These are phyloP conservation scores for Myochromella boudieri DNA, from an alignment of 768 basidiomycete genomes.

Conservation along the genomic window DNA sequence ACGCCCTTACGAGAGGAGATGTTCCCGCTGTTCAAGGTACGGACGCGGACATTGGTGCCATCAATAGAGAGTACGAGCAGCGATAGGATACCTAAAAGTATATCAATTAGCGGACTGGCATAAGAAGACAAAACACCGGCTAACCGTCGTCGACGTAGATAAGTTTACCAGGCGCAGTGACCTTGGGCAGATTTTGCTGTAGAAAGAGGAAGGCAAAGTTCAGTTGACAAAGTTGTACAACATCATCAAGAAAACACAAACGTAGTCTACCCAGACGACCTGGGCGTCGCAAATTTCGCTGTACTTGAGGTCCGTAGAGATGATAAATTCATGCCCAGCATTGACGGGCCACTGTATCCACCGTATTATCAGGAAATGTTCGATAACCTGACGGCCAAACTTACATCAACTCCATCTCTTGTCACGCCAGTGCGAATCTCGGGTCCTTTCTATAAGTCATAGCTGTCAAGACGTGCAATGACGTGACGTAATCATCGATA, in stretches of 20 bases:
- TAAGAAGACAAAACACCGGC: no score
- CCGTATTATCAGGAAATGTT: neutral
- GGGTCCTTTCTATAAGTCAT: conserved; percentile 82
- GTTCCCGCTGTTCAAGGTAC: conserved; percentile 86
- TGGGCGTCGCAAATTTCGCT: conserved; percentile 79
- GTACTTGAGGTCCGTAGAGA: conserved; percentile 84
- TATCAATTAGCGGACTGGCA: neutral
- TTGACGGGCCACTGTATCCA: conserved; percentile 66
- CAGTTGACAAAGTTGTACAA: neutral
- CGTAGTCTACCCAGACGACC: conserved; percentile 91
- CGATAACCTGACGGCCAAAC: conserved; percentile 26
- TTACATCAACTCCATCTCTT: conserved; percentile 80
- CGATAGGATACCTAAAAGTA: conserved; percentile 70
- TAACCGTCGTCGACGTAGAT: conserved; percentile 97
- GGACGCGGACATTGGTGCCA: conserved; percentile 76
- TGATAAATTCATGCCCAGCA: conserved; percentile 91
- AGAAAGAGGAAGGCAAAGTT: conserved; percentile 10
- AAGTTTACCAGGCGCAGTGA: conserved; percentile 94
- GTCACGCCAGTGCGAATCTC: conserved; percentile 98
- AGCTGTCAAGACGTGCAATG: no score
- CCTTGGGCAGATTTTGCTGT: conserved; percentile 92
- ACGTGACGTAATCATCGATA: conserved; percentile 6
- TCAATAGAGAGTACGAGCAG: conserved; percentile 92
- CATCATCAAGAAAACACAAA: conserved; percentile 39
- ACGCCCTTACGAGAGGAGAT: conserved; percentile 98